phyloP scores from a whole-genome alignment of 768 basidiomycete species.

The Lactarius tabidus region DNA sequence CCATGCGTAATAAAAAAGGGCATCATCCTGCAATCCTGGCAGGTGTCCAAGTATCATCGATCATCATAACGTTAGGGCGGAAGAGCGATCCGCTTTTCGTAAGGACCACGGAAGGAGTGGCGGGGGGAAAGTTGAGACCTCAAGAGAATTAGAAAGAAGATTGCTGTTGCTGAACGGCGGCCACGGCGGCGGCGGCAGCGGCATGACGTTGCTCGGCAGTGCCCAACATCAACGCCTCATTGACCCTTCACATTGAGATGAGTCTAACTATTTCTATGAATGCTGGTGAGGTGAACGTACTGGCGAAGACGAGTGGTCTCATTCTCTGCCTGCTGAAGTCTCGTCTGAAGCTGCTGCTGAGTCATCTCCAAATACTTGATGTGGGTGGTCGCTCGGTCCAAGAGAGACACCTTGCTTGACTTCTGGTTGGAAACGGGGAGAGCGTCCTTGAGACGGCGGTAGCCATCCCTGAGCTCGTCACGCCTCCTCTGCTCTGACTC shows the following conservation, averaged over 20 bases:
- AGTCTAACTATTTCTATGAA: slow-evolving; percentile 5
- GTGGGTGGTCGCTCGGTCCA: slow-evolving; percentile 85
- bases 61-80: slow-evolving; percentile 26
- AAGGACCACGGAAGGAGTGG: slow-evolving; percentile 19
- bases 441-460: slow-evolving; percentile 84
- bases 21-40: slow-evolving; percentile 26
- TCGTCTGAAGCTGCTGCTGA: slow-evolving; percentile 67
- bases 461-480: slow-evolving; percentile 90
- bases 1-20: slow-evolving; percentile 25
- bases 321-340: slow-evolving; percentile 72
- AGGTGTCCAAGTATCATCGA: slow-evolving; percentile 26
- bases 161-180: slow-evolving; percentile 45
- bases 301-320: slow-evolving; percentile 76
- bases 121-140: not conserved
- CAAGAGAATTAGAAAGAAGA: slow-evolving; percentile 43
- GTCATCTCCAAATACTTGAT: slow-evolving; percentile 84
- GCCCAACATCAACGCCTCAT: slow-evolving; percentile 86
- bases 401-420: slow-evolving; percentile 85
- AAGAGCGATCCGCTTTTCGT: slow-evolving; percentile 26
- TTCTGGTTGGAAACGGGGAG: slow-evolving; percentile 90
- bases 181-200: slow-evolving; percentile 51
- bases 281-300: slow-evolving; percentile 31
- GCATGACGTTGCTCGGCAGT: slow-evolving; percentile 71
- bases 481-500: slow-evolving; percentile 90
- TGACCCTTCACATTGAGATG: slow-evolving; percentile 45